Evolutionary conservation across 2,329 filamentous ascomycete species (phyloP), one percentile per base, ranked within the genome.

Genomic region (Penicillium sp.): DNA sequence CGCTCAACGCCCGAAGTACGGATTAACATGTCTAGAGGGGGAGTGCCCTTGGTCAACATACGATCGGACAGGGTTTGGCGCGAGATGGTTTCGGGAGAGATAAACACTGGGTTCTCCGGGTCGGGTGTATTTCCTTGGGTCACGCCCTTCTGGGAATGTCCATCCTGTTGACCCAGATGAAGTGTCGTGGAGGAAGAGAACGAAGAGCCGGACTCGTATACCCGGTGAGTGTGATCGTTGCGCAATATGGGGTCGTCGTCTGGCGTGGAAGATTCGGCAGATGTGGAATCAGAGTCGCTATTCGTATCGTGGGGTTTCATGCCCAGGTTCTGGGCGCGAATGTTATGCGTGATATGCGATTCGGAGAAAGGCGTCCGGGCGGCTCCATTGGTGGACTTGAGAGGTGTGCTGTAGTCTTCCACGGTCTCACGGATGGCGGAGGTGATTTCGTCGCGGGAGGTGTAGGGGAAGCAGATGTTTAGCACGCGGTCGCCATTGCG

Each of bases 401-500:
- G 79, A 4, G 91, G 89, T 45, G 83, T 86, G 53, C 89, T 89
- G 72, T 91, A 97, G 53, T 96, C 90, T 51, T 89, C 80, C 7
- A 99, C 92, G 0, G 93, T 97, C 34, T 87, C 85, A 57, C 90
- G 87, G 60, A 99, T 90, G 5, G 93, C 90, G 3, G 89, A 86
- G 0, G 93, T 95, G 60, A 99, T 97, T 70, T 99, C 94, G 66
- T 96, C 91, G 58, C 94, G 84, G 4, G 92, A 96, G 0, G 94
- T 97, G 68, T 99, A 99, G 0, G 94, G 94, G 66, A 97, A 97
- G 78, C 94, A 99, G 57, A 99, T 91, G 69, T 99, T 99, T 45
- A 99, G 78, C 24, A 88, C 81, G 34, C 85, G 84, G 53, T 88
- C 86, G 56, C 87, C 88, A 71, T 99, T 97, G 65, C 90, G 81